Evolutionary conservation across 768 basidiomycete genomes (phyloP), one percentile per base, ranked within the genome.

Genomic region (Clitopilus hobsonii): DNA sequence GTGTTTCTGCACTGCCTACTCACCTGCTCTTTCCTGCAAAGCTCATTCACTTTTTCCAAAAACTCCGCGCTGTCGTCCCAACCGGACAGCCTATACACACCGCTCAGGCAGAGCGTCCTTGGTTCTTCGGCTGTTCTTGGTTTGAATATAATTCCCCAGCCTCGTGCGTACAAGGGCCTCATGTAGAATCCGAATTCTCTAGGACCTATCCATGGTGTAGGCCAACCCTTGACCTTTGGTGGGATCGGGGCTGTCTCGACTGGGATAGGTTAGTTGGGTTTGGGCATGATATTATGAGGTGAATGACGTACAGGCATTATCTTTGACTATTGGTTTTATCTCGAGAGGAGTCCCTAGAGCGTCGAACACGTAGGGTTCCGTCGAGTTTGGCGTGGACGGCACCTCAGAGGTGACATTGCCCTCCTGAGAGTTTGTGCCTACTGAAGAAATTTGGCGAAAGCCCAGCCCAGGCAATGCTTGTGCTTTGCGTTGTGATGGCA

Each of bases 141-240:
- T 22, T 56, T 32, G 26, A 59, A 61, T 14, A 11, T 41, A 2
- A 63, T 29, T 3, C 56, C 60, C 67, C 72, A 73, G 10, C 68
- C 69, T 11, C 64, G 63, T 45, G 56, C 49, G 32, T 62, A 65
- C 6, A 81, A 66, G 2, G 78, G 77, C 29, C 55, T 53, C 8
- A 80, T 55, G 36, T 64, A 75, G 18, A 54, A 52, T 23, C 67
- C 62, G 11, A 74, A 55, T 13, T 78, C 73, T 1, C 55, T 48
- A 16, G 66, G 60, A 14, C 30, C 45, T 53, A 80, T 63, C 58
- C 73, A 71, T 28, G 67, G 66, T 5, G 72, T 72, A 23, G 71
- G 69, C 49, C 64, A 73, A 32, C 52, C 18, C 8, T 8, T 11
- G 10, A 45, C 41, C 0, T 2, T 45, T 1, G 55, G 48, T 20